phyloP scores from a whole-genome alignment of 306 rosid genomes.

The Castanea mollissima region DNA sequence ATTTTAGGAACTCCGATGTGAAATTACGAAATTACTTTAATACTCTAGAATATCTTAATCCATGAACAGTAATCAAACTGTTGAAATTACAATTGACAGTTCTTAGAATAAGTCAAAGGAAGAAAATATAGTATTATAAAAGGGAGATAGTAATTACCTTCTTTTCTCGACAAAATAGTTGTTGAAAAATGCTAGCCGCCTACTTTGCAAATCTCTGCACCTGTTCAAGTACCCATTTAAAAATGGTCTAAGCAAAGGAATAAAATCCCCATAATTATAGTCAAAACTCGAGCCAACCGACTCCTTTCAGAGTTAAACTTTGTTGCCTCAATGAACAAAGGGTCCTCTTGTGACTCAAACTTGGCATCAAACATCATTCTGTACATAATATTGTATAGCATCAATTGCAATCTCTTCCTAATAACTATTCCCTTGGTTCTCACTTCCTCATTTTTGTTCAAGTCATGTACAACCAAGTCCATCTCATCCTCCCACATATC shows the following conservation, averaged over 20 bases:
- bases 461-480: conserved; percentile 65
- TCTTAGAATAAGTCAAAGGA: too few species aligned
- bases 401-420: conserved; percentile 62
- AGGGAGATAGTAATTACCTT: conserved; percentile 34
- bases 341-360: conserved; percentile 77
- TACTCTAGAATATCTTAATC: too few species aligned
- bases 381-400: conserved; percentile 80
- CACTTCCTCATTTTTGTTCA: conserved; percentile 33
- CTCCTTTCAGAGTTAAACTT: conserved; percentile 77
- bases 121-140: too few species aligned
- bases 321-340: conserved; percentile 71
- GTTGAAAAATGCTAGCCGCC: conserved; percentile 75
- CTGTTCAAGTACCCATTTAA: conserved; percentile 67
- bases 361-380: conserved; percentile 84
- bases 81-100: too few species aligned
- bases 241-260: conserved; percentile 79
- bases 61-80: too few species aligned
- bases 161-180: conserved; percentile 49
- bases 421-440: conserved; percentile 55
- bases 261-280: conserved; percentile 84
- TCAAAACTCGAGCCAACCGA: conserved; percentile 84
- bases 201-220: conserved; percentile 72
- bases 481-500: conserved; percentile 83
- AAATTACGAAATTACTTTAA: too few species aligned
- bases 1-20: too few species aligned